These are phyloP conservation scores for Pseudogymnoascus sp. DNA, from an alignment of 2,329 filamentous ascomycete genomes.

Conservation along the genomic window DNA sequence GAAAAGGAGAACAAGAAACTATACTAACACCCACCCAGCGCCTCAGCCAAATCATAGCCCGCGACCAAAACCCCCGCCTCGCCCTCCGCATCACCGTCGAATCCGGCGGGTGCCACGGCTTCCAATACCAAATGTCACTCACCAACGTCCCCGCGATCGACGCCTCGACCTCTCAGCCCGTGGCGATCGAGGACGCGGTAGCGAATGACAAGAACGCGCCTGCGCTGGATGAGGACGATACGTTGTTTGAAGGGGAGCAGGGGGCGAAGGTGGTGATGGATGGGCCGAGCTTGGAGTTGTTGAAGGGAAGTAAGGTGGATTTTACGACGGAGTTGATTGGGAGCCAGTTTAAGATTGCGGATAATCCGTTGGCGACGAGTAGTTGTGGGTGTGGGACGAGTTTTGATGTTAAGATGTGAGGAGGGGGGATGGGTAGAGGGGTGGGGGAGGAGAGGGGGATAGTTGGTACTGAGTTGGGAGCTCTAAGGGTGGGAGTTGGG, in stretches of 20 bases:
- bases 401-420: conserved; percentile 77
- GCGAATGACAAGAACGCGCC: conserved; percentile 28
- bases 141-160: conserved; percentile 50
- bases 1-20: not conserved
- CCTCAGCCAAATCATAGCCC: conserved; percentile 59
- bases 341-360: conserved; percentile 91
- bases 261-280: conserved; percentile 84
- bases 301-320: conserved; percentile 92
- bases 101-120: conserved; percentile 92
- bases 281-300: conserved; percentile 73
- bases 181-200: not conserved
- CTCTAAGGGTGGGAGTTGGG: not conserved
- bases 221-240: conserved; percentile 72
- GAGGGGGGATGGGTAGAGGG: not conserved
- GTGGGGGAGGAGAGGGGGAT: not conserved
- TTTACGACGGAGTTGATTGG: conserved; percentile 94
- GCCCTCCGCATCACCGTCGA: conserved; percentile 90
- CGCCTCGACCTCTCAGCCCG: conserved; percentile 25
- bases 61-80: conserved; percentile 68
- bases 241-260: conserved; percentile 63
- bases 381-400: conserved; percentile 97
- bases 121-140: conserved; percentile 93
- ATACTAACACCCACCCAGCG: conserved; percentile 19
- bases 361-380: conserved; percentile 86
- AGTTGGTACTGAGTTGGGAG: not conserved